These are phyloP conservation scores for Daldinia caldariorum DNA, from an alignment of 495 filamentous ascomycete genomes.

Conservation along the genomic window DNA sequence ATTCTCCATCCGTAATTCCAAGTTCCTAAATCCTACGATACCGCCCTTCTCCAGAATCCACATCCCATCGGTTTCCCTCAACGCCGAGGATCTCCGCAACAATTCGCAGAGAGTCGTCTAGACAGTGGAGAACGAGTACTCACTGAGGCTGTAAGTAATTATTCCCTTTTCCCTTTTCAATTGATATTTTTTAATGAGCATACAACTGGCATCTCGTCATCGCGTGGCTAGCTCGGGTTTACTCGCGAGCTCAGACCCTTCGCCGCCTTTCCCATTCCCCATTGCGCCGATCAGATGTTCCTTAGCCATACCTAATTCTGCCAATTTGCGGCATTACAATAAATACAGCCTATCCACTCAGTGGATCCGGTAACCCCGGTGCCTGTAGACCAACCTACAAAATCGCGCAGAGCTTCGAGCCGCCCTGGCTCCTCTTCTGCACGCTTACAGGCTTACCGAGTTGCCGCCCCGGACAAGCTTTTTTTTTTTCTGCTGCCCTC, in stretches of 20 bases:
- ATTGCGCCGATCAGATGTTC: conserved; percentile 16
- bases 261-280: conserved; percentile 39
- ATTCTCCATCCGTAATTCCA: conserved; percentile 34
- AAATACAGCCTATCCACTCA: conserved; percentile 40
- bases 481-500: conserved; percentile 46
- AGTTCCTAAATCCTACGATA: conserved; percentile 41
- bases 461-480: conserved; percentile 44
- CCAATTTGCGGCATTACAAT: conserved; percentile 45
- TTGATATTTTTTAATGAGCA: conserved; percentile 3
- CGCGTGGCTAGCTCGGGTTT: conserved; percentile 32
- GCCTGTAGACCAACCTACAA: conserved; percentile 44
- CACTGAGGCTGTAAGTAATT: conserved; percentile 16
- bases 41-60: conserved; percentile 19
- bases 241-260: conserved; percentile 23
- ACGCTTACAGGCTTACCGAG: conserved; percentile 43
- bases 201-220: not conserved
- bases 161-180: conserved; percentile 11
- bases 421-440: conserved; percentile 22
- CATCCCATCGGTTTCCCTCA: conserved; percentile 7
- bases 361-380: conserved; percentile 46
- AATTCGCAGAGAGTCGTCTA: conserved; percentile 8
- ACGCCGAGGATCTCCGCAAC: conserved; percentile 8
- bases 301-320: conserved; percentile 17
- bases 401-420: conserved; percentile 48
- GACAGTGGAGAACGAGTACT: not conserved